Conservation (phyloP, 768 basidiomycete genomes). For the Boletus sensibilis region DNA sequence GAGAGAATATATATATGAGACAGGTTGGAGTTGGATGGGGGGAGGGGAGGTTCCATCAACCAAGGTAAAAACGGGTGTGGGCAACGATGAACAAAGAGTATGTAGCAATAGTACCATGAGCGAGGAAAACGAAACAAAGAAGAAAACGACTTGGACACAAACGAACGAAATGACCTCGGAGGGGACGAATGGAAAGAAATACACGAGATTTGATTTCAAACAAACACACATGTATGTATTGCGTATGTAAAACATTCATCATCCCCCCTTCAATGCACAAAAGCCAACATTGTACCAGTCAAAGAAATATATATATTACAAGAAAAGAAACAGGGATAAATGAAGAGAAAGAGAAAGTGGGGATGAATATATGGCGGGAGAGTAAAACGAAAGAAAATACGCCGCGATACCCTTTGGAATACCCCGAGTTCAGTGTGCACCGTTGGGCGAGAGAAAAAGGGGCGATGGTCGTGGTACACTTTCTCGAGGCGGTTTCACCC, state of each 20-base stretch:
- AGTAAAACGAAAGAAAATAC: background rate
- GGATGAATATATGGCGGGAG: conserved; percentile 4
- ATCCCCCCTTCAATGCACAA: conserved; percentile 21
- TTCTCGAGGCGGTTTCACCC: conserved; percentile 71
- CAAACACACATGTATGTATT: conserved; percentile 18
- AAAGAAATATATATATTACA: conserved; percentile 28
- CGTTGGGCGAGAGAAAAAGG: conserved; percentile 40
- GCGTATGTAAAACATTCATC: conserved; percentile 18
- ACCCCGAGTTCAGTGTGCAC: conserved; percentile 26
- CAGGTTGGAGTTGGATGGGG: background rate
- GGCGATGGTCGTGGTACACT: conserved; percentile 36
- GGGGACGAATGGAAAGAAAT: background rate
- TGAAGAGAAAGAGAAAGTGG: conserved; percentile 15
- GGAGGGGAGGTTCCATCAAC: background rate
- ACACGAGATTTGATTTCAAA: conserved; percentile 19
- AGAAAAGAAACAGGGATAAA: conserved; percentile 26
- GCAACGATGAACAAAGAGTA: background rate
- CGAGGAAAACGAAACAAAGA: background rate
- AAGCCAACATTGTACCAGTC: conserved; percentile 29
- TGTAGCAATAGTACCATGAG: background rate
- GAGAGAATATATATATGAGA: background rate
- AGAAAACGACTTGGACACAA: background rate
- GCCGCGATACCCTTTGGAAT: conserved; percentile 6
- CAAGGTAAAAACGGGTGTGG: background rate
- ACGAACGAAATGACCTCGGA: background rate